A percentile compares a stretch with the other conserved stretches of the same genome.
These are phyloP conservation scores for Piper longum DNA, from an alignment of 164 flowering plant genomes.

Conservation along the genomic window DNA sequence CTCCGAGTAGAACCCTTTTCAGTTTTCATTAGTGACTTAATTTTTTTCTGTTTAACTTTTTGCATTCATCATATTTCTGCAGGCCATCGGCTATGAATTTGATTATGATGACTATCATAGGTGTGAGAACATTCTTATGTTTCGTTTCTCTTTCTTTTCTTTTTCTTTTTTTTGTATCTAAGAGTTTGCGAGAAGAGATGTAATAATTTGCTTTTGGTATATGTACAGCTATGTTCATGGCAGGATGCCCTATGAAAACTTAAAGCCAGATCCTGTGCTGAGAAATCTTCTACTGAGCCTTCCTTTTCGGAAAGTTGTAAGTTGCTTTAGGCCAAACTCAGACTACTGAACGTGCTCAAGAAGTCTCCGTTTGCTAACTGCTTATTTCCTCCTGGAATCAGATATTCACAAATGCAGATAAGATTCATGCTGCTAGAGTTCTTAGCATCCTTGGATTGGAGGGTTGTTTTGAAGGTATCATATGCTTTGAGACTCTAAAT, in stretches of 20 bases:
- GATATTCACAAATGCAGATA: constrained; percentile 79
- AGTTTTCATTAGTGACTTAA: background rate
- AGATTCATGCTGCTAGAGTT: constrained; percentile 50
- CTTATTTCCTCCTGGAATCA: constrained; percentile 8
- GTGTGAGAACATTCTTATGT: constrained; percentile 17
- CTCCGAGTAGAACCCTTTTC: too few relatives aligned
- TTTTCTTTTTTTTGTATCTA: background rate
- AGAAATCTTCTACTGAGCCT: constrained; percentile 49
- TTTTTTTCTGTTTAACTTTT: background rate
- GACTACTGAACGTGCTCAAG: background rate
- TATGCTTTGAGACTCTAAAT: constrained; percentile 81
- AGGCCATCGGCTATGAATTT: constrained; percentile 77
- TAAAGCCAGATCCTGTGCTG: constrained; percentile 67
- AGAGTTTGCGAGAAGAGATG: background rate
- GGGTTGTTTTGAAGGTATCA: constrained; percentile 74
- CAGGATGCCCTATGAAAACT: constrained; percentile 57
- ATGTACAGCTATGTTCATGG: constrained; percentile 72
- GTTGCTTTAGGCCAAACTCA: constrained; percentile 12
- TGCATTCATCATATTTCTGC: constrained; percentile 4
- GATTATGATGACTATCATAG: constrained; percentile 80
- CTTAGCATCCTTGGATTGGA: constrained; percentile 67
- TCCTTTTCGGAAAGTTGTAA: constrained; percentile 72
- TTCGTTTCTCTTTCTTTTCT: background rate
- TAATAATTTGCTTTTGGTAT: constrained; percentile 1
- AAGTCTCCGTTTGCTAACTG: background rate